phyloP scores from a whole-genome alignment of 2,329 filamentous ascomycete genomes.

The Coleophoma cylindrospora region DNA sequence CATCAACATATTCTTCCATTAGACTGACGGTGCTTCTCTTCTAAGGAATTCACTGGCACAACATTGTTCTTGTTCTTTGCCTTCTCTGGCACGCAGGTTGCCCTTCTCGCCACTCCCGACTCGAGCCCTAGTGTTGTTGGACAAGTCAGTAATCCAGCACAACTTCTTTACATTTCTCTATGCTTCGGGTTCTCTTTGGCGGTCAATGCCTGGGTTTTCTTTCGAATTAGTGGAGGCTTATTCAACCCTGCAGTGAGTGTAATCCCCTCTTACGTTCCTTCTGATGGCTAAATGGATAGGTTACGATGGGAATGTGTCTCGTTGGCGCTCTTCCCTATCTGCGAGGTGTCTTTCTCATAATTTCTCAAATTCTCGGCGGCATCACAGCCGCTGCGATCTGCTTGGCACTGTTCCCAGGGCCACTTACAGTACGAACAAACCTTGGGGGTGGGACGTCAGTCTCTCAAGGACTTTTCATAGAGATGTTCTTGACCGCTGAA shows the following conservation, averaged over 20 bases:
- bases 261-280: neutral
- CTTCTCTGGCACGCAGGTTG: conserved; percentile 18
- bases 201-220: conserved; percentile 51
- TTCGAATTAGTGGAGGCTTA: conserved; percentile 42
- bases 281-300: conserved; percentile 10
- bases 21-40: neutral
- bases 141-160: conserved; percentile 31
- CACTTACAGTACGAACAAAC: conserved; percentile 35
- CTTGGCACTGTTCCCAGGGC: conserved; percentile 35
- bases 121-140: conserved; percentile 30
- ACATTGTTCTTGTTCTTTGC: conserved; percentile 23
- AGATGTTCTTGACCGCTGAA: conserved; percentile 42
- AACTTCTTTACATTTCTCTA: conserved; percentile 26
- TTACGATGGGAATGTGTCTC: conserved; percentile 31
- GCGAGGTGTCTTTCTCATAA: conserved; percentile 24
- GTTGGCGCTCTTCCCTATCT: conserved; percentile 29
- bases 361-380: conserved; percentile 28
- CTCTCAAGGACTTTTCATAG: conserved; percentile 43
- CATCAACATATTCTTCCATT: neutral
- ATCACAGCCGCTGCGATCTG: conserved; percentile 37
- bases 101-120: conserved; percentile 18
- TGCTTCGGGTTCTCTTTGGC: conserved; percentile 31
- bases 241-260: conserved; percentile 42
- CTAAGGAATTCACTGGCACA: conserved; percentile 9
- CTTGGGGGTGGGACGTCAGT: conserved; percentile 33